Evolutionary conservation across 2,329 filamentous ascomycete species (phyloP).

Genomic region (Fusarium proliferatum): DNA sequence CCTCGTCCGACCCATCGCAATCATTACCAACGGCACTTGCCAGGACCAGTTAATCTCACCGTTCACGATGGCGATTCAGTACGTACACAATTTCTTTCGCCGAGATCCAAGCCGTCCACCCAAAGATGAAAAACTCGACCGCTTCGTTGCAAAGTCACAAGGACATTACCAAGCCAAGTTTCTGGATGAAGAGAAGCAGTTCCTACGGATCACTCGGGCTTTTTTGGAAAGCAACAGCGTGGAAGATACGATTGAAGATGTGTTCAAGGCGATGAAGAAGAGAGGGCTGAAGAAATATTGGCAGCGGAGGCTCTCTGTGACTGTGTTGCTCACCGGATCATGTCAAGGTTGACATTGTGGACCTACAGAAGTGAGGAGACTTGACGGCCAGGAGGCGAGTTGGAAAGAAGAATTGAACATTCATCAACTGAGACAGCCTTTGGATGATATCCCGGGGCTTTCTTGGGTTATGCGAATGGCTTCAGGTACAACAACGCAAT

Average conservation of each 20-base stretch:
- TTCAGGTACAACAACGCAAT: no score
- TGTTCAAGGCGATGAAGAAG: background rate
- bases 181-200: background rate
- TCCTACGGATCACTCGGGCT: background rate
- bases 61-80: background rate
- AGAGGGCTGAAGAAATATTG: background rate
- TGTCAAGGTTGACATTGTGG: background rate
- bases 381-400: background rate
- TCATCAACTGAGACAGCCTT: accelerated
- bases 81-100: background rate
- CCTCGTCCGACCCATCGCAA: background rate
- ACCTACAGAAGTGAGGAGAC: background rate
- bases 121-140: background rate
- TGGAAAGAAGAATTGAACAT: background rate
- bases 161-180: background rate
- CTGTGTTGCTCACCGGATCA: accelerated
- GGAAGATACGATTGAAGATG: background rate
- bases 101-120: background rate
- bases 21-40: accelerated
- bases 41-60: no score
- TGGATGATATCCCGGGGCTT: background rate
- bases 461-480: background rate
- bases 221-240: background rate
- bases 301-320: background rate
- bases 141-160: background rate